Conservation (phyloP, 805 yeast species). For the Candida golubevii region DNA sequence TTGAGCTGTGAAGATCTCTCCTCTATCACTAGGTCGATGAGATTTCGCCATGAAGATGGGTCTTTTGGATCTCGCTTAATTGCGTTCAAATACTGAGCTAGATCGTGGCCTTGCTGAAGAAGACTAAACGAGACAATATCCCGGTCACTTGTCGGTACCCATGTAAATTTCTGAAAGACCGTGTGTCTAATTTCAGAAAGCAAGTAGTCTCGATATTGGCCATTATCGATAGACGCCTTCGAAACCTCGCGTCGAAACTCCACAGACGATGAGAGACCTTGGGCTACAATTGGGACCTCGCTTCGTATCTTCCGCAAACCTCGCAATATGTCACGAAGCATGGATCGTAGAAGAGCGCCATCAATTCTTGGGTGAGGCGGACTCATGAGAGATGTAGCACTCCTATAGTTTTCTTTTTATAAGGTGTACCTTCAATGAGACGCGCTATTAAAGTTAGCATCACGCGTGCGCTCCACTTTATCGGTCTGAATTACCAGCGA, state of each 20-base stretch:
- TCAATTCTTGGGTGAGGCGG: neutral
- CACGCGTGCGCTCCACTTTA: too few species aligned
- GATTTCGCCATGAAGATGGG: constrained; percentile 6
- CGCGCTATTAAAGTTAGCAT: too few species aligned
- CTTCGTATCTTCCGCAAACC: constrained; percentile 6
- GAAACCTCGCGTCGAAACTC: constrained; percentile 6
- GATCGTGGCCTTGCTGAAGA: constrained; percentile 12
- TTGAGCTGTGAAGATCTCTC: constrained; percentile 11
- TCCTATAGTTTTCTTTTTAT: too few species aligned
- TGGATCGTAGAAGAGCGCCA: constrained; percentile 8
- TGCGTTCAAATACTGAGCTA: constrained; percentile 9
- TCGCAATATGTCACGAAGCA: constrained; percentile 14
- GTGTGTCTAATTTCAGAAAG: constrained; percentile 17
- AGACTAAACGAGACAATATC: constrained; percentile 4
- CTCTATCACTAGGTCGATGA: constrained; percentile 14
- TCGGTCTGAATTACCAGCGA: too few species aligned
- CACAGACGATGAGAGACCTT: neutral
- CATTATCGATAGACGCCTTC: constrained; percentile 11
- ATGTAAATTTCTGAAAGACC: constrained; percentile 16
- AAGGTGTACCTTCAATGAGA: too few species aligned
- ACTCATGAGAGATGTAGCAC: too few species aligned
- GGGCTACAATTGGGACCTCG: constrained; percentile 1
- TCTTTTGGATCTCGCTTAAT: constrained; percentile 4
- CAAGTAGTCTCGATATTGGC: constrained; percentile 14
- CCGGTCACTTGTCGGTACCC: neutral